Evolutionary conservation across 257 asterid genomes (phyloP).

Genomic region (Solanum pimpinellifolium): DNA sequence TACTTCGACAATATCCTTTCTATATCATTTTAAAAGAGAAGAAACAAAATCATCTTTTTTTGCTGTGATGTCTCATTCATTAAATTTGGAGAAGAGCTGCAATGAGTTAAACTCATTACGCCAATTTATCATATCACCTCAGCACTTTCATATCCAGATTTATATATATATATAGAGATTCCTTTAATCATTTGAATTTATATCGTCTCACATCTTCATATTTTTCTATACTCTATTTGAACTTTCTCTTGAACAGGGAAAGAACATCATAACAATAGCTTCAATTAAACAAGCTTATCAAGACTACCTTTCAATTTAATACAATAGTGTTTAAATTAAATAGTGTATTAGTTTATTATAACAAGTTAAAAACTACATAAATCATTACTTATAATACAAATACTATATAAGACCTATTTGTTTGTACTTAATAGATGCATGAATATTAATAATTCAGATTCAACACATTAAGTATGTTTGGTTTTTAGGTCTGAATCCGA

Average conservation of each 20-base stretch:
- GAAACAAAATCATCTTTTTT: background rate
- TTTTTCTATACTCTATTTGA: accelerated
- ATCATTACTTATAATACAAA: background rate
- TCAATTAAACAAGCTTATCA: background rate
- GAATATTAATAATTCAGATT: too few species aligned
- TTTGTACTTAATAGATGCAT: too few species aligned
- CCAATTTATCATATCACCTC: background rate
- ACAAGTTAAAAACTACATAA: background rate
- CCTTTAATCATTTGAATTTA: too few species aligned
- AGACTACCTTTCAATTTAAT: background rate
- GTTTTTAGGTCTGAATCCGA: too few species aligned
- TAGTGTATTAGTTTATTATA: background rate
- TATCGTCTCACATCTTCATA: background rate
- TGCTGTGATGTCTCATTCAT: background rate
- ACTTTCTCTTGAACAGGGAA: accelerated
- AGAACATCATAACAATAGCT: accelerated
- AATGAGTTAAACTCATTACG: background rate
- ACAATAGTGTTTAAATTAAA: background rate
- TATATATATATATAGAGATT: too few species aligned
- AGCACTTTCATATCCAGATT: too few species aligned
- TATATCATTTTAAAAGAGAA: background rate
- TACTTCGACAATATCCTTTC: background rate
- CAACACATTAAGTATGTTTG: too few species aligned
- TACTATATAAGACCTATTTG: too few species aligned
- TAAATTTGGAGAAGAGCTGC: background rate